A percentile compares a stretch with the other conserved stretches of the same genome.
Evolutionary conservation across 305 asterid species (phyloP).

Genomic region (Vinca major): DNA sequence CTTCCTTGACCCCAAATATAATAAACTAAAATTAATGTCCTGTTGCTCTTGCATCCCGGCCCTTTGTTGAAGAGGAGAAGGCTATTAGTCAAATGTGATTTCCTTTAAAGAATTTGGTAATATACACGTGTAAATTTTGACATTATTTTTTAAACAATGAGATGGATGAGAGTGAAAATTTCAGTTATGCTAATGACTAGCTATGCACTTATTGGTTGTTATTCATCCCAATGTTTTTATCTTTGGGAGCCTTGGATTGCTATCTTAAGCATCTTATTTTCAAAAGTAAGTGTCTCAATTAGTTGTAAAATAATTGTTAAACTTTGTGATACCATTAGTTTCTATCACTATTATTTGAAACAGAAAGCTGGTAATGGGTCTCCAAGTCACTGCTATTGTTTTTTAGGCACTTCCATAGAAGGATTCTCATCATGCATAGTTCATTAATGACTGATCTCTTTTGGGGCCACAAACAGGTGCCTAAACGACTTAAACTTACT

Average conservation of each 20-base stretch:
- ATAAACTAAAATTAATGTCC: neutral
- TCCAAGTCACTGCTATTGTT: neutral
- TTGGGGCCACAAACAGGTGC: constrained; percentile 39
- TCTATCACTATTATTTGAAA: neutral
- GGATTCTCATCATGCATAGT: neutral
- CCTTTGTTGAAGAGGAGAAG: neutral
- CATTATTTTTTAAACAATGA: neutral
- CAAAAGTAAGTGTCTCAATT: neutral
- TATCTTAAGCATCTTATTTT: neutral
- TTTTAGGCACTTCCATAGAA: neutral
- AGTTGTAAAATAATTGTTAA: neutral
- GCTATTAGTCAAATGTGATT: neutral
- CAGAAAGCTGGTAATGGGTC: neutral
- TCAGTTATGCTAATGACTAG: neutral
- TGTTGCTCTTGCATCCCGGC: neutral
- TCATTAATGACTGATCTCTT: neutral
- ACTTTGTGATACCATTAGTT: neutral
- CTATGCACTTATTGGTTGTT: neutral
- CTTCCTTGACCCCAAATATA: neutral
- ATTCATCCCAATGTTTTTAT: too few relatives aligned
- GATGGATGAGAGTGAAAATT: neutral
- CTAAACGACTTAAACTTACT: constrained; percentile 71
- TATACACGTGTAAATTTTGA: too few relatives aligned
- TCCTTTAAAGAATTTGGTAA: too few relatives aligned
- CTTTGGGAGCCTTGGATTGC: neutral